Evolutionary conservation across 148 eudicot genomes (phyloP), one percentile per base, ranked within the genome.

Genomic region (Amaranthus palmeri): DNA sequence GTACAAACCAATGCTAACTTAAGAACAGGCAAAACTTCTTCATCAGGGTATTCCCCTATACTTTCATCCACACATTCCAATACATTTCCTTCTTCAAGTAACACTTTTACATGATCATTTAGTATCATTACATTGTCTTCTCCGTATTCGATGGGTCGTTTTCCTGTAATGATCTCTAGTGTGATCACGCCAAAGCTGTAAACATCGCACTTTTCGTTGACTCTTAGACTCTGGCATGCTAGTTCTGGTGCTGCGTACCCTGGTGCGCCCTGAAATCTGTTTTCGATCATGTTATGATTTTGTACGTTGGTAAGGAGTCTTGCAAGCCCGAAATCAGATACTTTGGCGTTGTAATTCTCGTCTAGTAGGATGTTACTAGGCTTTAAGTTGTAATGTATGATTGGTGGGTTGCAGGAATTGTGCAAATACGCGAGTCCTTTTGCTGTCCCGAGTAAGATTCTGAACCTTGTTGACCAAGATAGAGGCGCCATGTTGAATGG

Each of bases 1-100:
- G 99, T 96, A 74, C 99, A 96, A 0, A 96, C 99, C 84, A 88
- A 74, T 0, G 97, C 99, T 84, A 96, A 52, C 80, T 96, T 92
- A 18, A 96, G 69, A 43, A 92, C 87, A 4, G 99, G 99, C 75
- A 90, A 72, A 12, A 88, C 90, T 83, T 96, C 99, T 14, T 84
- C 99, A 60, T 92, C 97, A 10, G 97, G 93, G 71, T 81, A 96
- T 47, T 78, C 82, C 0, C 88, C 85, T 88, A 96, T 90, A 40
- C 81, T 83, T 25, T 68, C 71, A 79, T 96, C 97, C 25, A 96
- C 91, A 68, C 96, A 90, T 1, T 90, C 97, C 75, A 92, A 66
- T 40, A 78, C 89, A 49, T 86, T 88, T 42, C 97, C 99, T 56
- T 90, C 84, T 51, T 96, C 97, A 18, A 96, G 79, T 71, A 87